Percentiles rank a stretch among this genome's conserved stretches.
Evolutionary conservation across 2,329 filamentous ascomycete species (phyloP).

Genomic region (Orbilia quercus): DNA sequence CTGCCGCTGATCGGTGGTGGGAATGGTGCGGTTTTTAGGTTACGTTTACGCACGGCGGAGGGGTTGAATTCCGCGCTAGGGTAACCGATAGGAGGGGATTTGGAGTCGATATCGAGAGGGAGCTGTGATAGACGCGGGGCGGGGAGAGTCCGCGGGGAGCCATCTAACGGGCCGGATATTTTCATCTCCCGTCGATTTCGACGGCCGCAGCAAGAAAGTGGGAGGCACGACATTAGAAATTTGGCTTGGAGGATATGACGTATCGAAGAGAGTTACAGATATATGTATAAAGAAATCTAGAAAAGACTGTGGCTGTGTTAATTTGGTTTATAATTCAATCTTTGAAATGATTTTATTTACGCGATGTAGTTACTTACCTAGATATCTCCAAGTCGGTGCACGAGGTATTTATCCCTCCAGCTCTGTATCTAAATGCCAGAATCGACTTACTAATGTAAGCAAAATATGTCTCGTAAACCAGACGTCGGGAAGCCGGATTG

Average conservation of each 20-base stretch:
- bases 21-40: neutral
- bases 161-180: slow-evolving; percentile 26
- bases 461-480: slow-evolving; percentile 17
- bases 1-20: slow-evolving; percentile 9
- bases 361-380: too few species aligned
- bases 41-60: neutral
- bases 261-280: too few species aligned
- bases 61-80: neutral
- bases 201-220: slow-evolving; percentile 29
- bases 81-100: neutral
- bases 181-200: slow-evolving; percentile 17
- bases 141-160: neutral
- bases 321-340: too few species aligned
- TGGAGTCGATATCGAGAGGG: slow-evolving; percentile 1
- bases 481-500: neutral
- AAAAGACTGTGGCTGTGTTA: too few species aligned
- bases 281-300: too few species aligned
- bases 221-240: slow-evolving; percentile 35
- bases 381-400: neutral
- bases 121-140: slow-evolving; percentile 14
- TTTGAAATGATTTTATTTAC: too few species aligned
- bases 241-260: too few species aligned
- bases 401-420: slow-evolving; percentile 3
- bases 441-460: too few species aligned
- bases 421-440: too few species aligned